Evolutionary conservation across 1,284 basidiomycete genomes (phyloP).

Genomic region (Irpex lacteus): DNA sequence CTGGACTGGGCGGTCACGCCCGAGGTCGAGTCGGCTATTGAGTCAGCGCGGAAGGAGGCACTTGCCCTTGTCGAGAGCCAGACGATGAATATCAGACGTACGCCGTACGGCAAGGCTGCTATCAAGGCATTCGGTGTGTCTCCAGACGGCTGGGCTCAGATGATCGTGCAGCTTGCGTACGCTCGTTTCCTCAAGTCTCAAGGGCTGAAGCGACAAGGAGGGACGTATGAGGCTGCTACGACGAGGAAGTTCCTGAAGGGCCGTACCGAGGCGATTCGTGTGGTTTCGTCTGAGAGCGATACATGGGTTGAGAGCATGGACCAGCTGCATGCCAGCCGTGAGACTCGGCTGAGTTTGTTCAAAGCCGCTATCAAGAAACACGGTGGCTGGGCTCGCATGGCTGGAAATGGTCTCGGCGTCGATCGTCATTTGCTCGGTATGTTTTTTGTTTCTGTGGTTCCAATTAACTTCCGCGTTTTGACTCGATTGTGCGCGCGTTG

Average conservation of each 20-base stretch:
- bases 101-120: slow-evolving; percentile 82
- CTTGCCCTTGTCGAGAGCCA: slow-evolving; percentile 65
- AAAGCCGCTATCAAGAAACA: slow-evolving; percentile 70
- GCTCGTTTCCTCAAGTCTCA: slow-evolving; percentile 51
- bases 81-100: slow-evolving; percentile 63
- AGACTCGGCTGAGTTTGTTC: slow-evolving; percentile 58
- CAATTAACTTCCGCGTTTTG: not conserved
- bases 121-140: slow-evolving; percentile 85
- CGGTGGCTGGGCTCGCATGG: slow-evolving; percentile 64
- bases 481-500: not conserved
- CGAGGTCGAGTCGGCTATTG: slow-evolving; percentile 47
- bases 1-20: slow-evolving; percentile 69
- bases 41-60: slow-evolving; percentile 54
- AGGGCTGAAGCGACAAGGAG: slow-evolving; percentile 45
- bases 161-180: slow-evolving; percentile 86
- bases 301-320: slow-evolving; percentile 79
- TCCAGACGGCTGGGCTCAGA: slow-evolving; percentile 92
- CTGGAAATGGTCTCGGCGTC: slow-evolving; percentile 73
- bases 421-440: slow-evolving; percentile 83
- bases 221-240: slow-evolving; percentile 88
- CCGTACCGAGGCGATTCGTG: slow-evolving; percentile 85
- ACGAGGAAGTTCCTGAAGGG: slow-evolving; percentile 84
- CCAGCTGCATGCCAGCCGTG: slow-evolving; percentile 33
- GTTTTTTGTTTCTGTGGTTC: slow-evolving; percentile 25
- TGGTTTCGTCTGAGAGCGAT: slow-evolving; percentile 70